These are phyloP conservation scores for Scheffersomyces cryptocercus DNA, from an alignment of 1,139 yeast genomes.

Conservation along the genomic window DNA sequence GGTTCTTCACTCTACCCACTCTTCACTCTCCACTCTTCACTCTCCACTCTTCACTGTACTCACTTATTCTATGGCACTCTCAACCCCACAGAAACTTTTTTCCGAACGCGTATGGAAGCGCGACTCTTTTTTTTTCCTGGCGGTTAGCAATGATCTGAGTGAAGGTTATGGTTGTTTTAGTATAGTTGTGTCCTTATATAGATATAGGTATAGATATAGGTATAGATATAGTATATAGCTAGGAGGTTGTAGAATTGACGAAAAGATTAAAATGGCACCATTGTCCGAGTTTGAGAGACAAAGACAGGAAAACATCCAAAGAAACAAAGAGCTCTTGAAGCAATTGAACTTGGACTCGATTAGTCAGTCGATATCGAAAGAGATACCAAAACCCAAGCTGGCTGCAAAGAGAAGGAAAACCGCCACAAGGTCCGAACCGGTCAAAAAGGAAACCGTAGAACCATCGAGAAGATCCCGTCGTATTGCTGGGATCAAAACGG, in stretches of 20 bases:
- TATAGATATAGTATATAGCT: too few relatives aligned
- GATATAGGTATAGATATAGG: too few relatives aligned
- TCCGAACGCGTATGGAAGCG: too few relatives aligned
- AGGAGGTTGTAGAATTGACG: neutral
- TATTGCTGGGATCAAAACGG: conserved; percentile 60
- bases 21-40: too few relatives aligned
- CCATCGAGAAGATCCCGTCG: conserved; percentile 69
- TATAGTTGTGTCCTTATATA: too few relatives aligned
- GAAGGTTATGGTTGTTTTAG: too few relatives aligned
- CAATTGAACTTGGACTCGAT: conserved; percentile 39
- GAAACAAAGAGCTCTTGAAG: conserved; percentile 42
- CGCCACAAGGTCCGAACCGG: conserved; percentile 7
- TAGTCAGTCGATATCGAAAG: conserved; percentile 30
- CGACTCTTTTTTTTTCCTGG: too few relatives aligned
- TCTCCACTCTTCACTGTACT: too few relatives aligned
- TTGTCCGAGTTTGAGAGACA: conserved; percentile 69
- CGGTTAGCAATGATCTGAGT: too few relatives aligned
- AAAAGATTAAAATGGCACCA: conserved; percentile 15
- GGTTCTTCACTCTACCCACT: too few relatives aligned
- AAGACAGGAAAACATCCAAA: conserved; percentile 54
- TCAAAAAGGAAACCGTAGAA: conserved; percentile 27
- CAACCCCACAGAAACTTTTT: too few relatives aligned
- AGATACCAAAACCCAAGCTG: conserved; percentile 18
- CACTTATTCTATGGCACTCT: too few relatives aligned
- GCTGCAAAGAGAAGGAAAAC: conserved; percentile 21